Evolutionary conservation across 345 rosid species (phyloP).

Genomic region (Lumnitzera littorea): DNA sequence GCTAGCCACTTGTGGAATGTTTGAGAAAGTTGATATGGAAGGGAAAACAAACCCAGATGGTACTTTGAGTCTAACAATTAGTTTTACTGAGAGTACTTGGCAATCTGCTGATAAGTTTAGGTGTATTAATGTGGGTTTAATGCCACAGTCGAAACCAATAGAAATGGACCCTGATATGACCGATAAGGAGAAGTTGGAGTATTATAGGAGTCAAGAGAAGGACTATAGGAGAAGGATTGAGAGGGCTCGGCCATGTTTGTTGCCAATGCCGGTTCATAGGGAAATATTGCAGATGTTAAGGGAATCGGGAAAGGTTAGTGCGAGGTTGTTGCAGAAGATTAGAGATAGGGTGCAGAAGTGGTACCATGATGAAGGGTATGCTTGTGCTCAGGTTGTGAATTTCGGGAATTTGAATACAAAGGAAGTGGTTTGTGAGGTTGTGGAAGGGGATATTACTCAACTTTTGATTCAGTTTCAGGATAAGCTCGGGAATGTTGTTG

Average conservation of each 20-base stretch:
- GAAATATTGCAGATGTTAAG: conserved; percentile 74
- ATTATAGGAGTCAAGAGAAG: conserved; percentile 70
- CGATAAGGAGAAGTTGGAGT: conserved; percentile 90
- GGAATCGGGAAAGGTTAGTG: conserved; percentile 81
- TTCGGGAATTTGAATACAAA: conserved; percentile 89
- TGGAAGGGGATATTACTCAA: conserved; percentile 95
- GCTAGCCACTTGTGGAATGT: conserved; percentile 95
- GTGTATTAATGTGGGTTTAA: conserved; percentile 85
- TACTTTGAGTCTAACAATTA: conserved; percentile 50
- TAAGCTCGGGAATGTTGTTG: conserved; percentile 91
- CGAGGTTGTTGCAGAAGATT: conserved; percentile 84
- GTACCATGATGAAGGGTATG: conserved; percentile 97
- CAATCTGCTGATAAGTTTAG: conserved; percentile 77
- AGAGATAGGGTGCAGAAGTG: conserved; percentile 92
- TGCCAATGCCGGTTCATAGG: conserved; percentile 42
- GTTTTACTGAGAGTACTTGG: conserved; percentile 91
- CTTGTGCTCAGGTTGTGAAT: conserved; percentile 95
- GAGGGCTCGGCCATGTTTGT: conserved; percentile 71
- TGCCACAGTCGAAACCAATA: conserved; percentile 74
- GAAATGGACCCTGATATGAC: conserved; percentile 97
- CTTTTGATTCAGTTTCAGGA: conserved; percentile 74
- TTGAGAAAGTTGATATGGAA: conserved; percentile 90
- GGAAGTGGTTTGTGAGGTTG: conserved; percentile 98
- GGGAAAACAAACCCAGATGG: conserved; percentile 81
- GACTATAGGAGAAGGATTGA: conserved; percentile 83